Base-by-base conservation (phyloP, 2,329 filamentous ascomycete species). In the Penicillium sp. region DNA sequence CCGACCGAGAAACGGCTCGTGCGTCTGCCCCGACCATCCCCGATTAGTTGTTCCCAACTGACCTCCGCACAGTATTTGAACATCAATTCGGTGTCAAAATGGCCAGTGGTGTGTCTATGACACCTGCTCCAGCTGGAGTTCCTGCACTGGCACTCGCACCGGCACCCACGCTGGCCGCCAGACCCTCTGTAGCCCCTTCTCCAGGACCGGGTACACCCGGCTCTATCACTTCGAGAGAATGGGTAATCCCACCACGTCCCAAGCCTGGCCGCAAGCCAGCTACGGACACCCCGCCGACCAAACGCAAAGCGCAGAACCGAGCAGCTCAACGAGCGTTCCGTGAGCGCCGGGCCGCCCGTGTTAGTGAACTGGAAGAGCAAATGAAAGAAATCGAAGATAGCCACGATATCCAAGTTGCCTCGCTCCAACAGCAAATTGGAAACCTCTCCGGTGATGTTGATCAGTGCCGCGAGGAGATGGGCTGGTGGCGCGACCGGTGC, bases 201-300 rank as follows among this genome's bases (percentile, higher is more conserved):
- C 72, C 77, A 19, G 70, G 71, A 35, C 71, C 74, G 38, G 63
- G 73, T 38, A 74, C 76, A 9, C 73, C 77, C 59, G 69, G 76
- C 53, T 80, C 82, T 52, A 85, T 93, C 73, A 93, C 90, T 37
- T 89, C 85, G 67, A 93, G 88, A 74, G 89, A 93, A 85, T 94
- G 90, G 90, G 83, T 93, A 25, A 87, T 94, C 45, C 90, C 90
- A 25, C 90, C 90, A 29, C 84, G 90, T 60, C 90, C 90, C 47
- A 93, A 93, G 81, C 93, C 94, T 23, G 93, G 93, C 49, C 87
- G 93, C 67, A 97, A 97, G 81, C 93, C 93, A 3, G 91, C 91
- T 47, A 95, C 91, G 37, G 93, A 97, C 71, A 95, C 93, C 52
- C 92, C 93, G 15, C 90, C 90, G 2, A 96, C 92, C 43, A 96